phyloP scores from a whole-genome alignment of 768 basidiomycete genomes.

The Amanita fuliginea region DNA sequence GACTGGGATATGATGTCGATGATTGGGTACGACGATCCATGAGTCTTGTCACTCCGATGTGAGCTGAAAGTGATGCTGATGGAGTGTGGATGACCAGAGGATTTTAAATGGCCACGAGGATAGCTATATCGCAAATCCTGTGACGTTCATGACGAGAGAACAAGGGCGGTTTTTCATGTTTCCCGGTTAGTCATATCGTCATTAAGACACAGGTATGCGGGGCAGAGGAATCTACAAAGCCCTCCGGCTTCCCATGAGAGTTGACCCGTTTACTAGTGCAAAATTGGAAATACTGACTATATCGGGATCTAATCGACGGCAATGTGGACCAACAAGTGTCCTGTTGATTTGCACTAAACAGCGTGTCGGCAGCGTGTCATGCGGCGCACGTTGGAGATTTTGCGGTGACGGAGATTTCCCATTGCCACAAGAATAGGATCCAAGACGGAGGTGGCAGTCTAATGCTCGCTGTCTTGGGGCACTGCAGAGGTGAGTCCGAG shows the following conservation, averaged over 20 bases:
- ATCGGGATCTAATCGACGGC: not conserved
- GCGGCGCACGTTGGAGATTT: not conserved
- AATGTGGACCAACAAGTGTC: not conserved
- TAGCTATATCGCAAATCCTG: conserved; percentile 3
- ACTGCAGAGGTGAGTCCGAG: not conserved
- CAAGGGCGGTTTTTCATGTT: not conserved
- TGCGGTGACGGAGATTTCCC: not conserved
- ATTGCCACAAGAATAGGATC: not conserved
- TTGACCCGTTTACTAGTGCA: not conserved
- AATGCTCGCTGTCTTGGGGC: not conserved
- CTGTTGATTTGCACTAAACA: conserved; percentile 2
- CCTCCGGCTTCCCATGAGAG: not conserved
- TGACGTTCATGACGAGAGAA: not conserved
- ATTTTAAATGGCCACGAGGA: not conserved
- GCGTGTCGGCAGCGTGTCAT: not conserved
- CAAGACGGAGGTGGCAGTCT: not conserved
- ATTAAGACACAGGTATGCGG: conserved; percentile 3
- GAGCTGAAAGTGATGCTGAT: not conserved
- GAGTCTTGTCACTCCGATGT: not conserved
- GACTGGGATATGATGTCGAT: not conserved
- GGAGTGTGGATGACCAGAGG: not conserved
- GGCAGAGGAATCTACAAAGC: not conserved
- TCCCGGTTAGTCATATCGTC: conserved; percentile 6
- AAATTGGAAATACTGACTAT: not conserved
- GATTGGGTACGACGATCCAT: conserved; percentile 1